These are phyloP conservation scores for Xylariaceae sp. DNA, from an alignment of 2,329 filamentous ascomycete genomes.

Conservation along the genomic window DNA sequence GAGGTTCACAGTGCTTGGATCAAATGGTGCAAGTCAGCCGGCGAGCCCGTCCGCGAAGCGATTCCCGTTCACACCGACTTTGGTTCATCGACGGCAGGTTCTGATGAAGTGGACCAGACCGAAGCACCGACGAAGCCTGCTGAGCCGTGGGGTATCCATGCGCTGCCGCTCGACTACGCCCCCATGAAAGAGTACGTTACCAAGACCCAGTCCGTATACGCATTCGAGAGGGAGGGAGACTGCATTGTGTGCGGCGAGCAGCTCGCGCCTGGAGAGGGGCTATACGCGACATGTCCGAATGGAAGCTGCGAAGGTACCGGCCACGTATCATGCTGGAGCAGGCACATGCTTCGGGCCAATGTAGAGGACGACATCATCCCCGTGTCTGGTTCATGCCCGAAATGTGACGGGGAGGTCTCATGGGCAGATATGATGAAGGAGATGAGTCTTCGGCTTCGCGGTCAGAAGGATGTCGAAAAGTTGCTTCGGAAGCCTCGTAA, in stretches of 20 bases:
- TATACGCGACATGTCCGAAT: constrained; percentile 51
- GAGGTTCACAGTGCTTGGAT: constrained; percentile 67
- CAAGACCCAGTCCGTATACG: constrained; percentile 46
- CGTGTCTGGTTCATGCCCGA: constrained; percentile 60
- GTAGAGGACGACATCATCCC: constrained; percentile 50
- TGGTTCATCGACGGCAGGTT: constrained; percentile 14
- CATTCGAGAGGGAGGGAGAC: constrained; percentile 47
- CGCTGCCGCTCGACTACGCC: constrained; percentile 47
- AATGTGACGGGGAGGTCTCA: constrained; percentile 51
- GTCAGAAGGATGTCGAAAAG: constrained; percentile 60
- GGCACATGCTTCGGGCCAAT: constrained; percentile 36
- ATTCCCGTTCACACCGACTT: constrained; percentile 54
- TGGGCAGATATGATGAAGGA: constrained; percentile 83
- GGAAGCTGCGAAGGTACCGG: constrained; percentile 47
- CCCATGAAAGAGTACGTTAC: constrained; percentile 45
- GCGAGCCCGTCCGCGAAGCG: constrained; percentile 37
- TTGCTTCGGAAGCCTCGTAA: constrained; percentile 50
- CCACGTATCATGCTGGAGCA: constrained; percentile 53
- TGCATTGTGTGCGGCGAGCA: constrained; percentile 46
- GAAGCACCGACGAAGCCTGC: not conserved
- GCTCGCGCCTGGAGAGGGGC: constrained; percentile 39
- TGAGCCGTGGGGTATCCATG: constrained; percentile 40
- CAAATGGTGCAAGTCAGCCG: constrained; percentile 43
- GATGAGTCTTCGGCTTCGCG: constrained; percentile 65
- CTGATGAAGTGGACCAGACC: not conserved